These are phyloP conservation scores for Aspergillus oerlinghausenensis DNA, from an alignment of 2,329 filamentous ascomycete genomes.

Conservation along the genomic window DNA sequence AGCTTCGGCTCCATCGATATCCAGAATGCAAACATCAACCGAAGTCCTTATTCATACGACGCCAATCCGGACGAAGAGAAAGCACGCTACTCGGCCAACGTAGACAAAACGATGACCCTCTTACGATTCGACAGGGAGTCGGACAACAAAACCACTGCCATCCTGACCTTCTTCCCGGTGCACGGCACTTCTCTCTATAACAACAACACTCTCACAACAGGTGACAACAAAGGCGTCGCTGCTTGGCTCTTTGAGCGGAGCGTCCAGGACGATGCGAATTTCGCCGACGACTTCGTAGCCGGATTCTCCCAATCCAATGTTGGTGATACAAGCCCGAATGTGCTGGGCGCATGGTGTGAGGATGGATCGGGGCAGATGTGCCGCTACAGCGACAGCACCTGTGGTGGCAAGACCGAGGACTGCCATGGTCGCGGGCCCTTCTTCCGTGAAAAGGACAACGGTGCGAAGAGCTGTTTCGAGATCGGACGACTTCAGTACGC, in stretches of 20 bases:
- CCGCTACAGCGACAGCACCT: slow-evolving; percentile 71
- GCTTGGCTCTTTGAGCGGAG: slow-evolving; percentile 77
- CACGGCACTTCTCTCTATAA: slow-evolving; percentile 88
- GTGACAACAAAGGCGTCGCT: slow-evolving; percentile 96
- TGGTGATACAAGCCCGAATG: slow-evolving; percentile 85
- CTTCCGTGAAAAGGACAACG: slow-evolving; percentile 42
- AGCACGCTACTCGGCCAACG: slow-evolving; percentile 58
- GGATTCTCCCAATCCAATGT: slow-evolving; percentile 91
- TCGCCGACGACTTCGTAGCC: slow-evolving; percentile 69
- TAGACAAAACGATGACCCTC: slow-evolving; percentile 75
- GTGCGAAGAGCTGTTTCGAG: slow-evolving; percentile 47
- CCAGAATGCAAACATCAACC: slow-evolving; percentile 76
- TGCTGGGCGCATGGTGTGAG: slow-evolving; percentile 83
- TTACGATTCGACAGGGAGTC: slow-evolving; percentile 71
- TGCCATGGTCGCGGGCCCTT: slow-evolving; percentile 46
- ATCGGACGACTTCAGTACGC: slow-evolving; percentile 45
- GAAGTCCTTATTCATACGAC: slow-evolving; percentile 82
- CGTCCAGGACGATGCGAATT: slow-evolving; percentile 50
- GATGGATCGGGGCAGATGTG: slow-evolving; percentile 63
- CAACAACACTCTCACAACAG: slow-evolving; percentile 86
- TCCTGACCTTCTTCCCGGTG: slow-evolving; percentile 86
- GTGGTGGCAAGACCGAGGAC: slow-evolving; percentile 44
- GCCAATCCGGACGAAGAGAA: slow-evolving; percentile 77
- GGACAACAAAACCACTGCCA: slow-evolving; percentile 71
- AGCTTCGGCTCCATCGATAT: slow-evolving; percentile 67